Conservation (phyloP, 805 yeast species). For the Barnettozyma sp. region DNA sequence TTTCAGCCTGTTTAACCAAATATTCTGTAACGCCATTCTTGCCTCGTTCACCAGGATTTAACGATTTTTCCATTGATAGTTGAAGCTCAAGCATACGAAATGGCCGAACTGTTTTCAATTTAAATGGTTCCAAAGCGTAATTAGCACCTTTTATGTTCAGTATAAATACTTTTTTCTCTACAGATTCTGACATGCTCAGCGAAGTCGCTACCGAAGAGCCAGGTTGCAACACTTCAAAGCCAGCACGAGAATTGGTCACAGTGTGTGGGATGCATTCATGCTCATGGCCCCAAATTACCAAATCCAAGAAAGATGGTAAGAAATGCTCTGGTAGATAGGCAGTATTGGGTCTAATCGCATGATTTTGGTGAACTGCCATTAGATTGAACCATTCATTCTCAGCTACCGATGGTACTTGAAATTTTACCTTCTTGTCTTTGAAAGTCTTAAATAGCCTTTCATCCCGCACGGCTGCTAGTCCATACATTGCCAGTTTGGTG, state of each 20-base stretch:
- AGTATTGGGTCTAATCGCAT: conserved; percentile 70
- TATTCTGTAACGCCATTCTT: conserved; percentile 54
- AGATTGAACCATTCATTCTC: conserved; percentile 74
- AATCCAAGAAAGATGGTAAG: conserved; percentile 73
- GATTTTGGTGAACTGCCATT: conserved; percentile 90
- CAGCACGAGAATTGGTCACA: conserved; percentile 42
- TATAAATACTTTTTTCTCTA: conserved; percentile 67
- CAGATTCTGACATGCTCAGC: conserved; percentile 75
- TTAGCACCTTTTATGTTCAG: conserved; percentile 54
- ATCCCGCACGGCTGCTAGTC: conserved; percentile 82
- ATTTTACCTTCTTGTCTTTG: conserved; percentile 71
- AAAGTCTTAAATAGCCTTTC: conserved; percentile 81
- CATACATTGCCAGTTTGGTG: conserved; percentile 81
- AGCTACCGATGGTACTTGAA: conserved; percentile 57
- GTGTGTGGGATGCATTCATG: conserved; percentile 86
- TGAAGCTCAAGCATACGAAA: conserved; percentile 65
- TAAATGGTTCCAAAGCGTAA: conserved; percentile 52
- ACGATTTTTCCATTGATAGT: conserved; percentile 43
- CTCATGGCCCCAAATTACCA: conserved; percentile 96
- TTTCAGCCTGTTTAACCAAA: conserved; percentile 58
- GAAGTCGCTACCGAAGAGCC: conserved; percentile 95
- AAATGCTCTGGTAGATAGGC: conserved; percentile 80
- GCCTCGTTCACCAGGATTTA: conserved; percentile 55
- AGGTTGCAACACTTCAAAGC: conserved; percentile 79
- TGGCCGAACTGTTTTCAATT: conserved; percentile 70